Base-by-base conservation (phyloP, 352 stramenopile genomes). In the Phytophthora podocarpi region DNA sequence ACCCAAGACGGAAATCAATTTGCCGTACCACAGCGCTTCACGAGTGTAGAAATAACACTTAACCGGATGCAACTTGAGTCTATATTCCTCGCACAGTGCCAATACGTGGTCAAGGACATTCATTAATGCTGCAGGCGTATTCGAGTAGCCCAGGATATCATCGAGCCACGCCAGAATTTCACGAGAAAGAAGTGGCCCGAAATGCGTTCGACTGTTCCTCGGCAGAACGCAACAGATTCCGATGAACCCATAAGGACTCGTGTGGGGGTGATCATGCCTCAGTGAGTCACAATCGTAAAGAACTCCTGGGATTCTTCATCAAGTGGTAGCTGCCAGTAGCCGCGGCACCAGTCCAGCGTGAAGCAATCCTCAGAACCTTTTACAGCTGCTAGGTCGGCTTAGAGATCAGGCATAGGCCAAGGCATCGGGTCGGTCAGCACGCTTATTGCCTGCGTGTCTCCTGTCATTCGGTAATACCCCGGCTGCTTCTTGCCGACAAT, bases 321-420 rank as follows among this genome's bases (percentile, higher is more conserved):
- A 5, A 64, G n/a, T 5, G 37, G 45, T 8, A 64, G 21, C 12
- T 64, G 46, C 20, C 36, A 64, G 20, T 52, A 58, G 3, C 45
- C 53, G 4, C 18, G 32, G 5, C 37, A 53, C 34, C 42, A 54
- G n/a, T 64, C 45, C 1, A 56, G 13, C 2, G 39, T 45, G n/a
- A 64, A 56, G 15, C 40, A 64, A 15, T 21, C n/a, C 1, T 40
- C 31, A 0, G 20, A 47, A 2, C 31, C 55, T n/a, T 52, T 28
- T 0, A 51, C 13, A 20, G 15, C 13, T 4, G 8, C 36, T 1
- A 51, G 40, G 1, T 24, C 40, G 8, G 28, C 13, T 28, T 64
- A 28, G 5, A 64, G 11, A 10, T 46, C 27, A 1, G 55, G 18
- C 55, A 64, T 57, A 1, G 55, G 37, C 45, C 55, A 64, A 2